A percentile compares a stretch with the other conserved stretches of the same genome.
Conservation (phyloP, 768 basidiomycete genomes). For the Neoboletus magnificus region DNA sequence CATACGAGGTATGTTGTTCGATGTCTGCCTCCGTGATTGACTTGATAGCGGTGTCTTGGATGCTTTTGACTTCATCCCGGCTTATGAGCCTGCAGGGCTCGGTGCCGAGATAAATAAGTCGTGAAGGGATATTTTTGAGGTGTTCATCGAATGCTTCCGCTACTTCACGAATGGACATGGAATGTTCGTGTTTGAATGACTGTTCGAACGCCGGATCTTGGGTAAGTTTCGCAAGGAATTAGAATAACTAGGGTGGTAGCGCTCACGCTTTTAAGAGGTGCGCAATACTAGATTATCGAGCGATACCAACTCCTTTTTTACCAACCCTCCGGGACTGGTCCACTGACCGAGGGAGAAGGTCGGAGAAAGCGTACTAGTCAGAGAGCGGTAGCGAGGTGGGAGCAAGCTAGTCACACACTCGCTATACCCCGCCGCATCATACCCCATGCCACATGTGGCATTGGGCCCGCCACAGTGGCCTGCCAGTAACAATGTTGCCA, state of each 20-base stretch:
- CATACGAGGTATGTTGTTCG: background rate
- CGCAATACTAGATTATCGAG: background rate
- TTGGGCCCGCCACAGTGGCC: too few relatives aligned
- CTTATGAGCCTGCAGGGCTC: background rate
- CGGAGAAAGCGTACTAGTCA: background rate
- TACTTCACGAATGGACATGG: constrained; percentile 4
- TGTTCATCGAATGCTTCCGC: constrained; percentile 4
- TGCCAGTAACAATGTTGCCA: too few relatives aligned
- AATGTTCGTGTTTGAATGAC: background rate
- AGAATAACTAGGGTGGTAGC: background rate
- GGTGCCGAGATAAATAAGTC: background rate
- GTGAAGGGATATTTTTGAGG: background rate
- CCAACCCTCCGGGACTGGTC: too few relatives aligned
- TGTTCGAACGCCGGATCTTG: background rate
- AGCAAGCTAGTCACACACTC: too few relatives aligned
- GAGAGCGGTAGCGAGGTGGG: background rate
- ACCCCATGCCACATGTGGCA: too few relatives aligned
- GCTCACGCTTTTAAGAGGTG: background rate
- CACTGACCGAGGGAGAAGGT: too few relatives aligned
- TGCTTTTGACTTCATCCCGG: background rate
- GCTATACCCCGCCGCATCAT: too few relatives aligned
- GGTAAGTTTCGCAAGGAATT: background rate
- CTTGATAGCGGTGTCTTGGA: background rate
- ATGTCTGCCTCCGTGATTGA: constrained; percentile 9
- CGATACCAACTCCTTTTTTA: background rate